Conservation (phyloP, 305 asterid genomes). For the Solanum hybrid region DNA sequence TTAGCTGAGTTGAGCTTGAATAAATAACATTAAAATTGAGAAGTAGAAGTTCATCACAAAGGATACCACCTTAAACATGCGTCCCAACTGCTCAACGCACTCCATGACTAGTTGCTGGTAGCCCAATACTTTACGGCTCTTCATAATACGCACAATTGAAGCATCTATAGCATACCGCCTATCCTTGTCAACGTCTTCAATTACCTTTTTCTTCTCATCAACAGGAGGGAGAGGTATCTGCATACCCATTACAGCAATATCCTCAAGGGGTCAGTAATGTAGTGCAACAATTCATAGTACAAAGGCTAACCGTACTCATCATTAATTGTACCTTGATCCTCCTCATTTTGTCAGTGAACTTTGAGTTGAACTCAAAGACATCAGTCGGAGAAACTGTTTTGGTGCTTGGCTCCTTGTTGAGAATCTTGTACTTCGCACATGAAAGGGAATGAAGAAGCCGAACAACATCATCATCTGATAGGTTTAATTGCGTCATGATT, state of each 20-base stretch:
- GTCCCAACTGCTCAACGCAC: slow-evolving; percentile 84
- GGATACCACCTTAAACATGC: slow-evolving; percentile 94
- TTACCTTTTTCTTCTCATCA: slow-evolving; percentile 93
- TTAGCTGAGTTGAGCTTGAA: background rate
- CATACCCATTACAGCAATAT: slow-evolving; percentile 13
- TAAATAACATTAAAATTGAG: background rate
- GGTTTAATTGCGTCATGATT: slow-evolving; percentile 74
- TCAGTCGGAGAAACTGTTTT: slow-evolving; percentile 71
- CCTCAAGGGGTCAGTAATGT: background rate
- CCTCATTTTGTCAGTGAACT: slow-evolving; percentile 93
- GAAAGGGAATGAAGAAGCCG: slow-evolving; percentile 94
- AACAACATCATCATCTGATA: slow-evolving; percentile 86
- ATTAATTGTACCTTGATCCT: slow-evolving; percentile 65
- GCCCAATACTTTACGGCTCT: slow-evolving; percentile 81
- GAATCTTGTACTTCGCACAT: slow-evolving; percentile 87
- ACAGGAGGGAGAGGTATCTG: slow-evolving; percentile 96
- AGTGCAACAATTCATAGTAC: background rate
- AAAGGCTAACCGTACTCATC: background rate
- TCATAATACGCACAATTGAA: slow-evolving; percentile 93
- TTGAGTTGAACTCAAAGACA: slow-evolving; percentile 74
- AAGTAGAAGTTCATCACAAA: background rate
- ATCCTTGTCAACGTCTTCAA: slow-evolving; percentile 96
- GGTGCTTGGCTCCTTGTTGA: slow-evolving; percentile 82
- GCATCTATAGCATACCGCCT: slow-evolving; percentile 94
- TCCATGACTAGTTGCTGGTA: slow-evolving; percentile 94